Evolutionary conservation across 495 filamentous ascomycete species (phyloP).

Genomic region (Mycothermus thermophilus): DNA sequence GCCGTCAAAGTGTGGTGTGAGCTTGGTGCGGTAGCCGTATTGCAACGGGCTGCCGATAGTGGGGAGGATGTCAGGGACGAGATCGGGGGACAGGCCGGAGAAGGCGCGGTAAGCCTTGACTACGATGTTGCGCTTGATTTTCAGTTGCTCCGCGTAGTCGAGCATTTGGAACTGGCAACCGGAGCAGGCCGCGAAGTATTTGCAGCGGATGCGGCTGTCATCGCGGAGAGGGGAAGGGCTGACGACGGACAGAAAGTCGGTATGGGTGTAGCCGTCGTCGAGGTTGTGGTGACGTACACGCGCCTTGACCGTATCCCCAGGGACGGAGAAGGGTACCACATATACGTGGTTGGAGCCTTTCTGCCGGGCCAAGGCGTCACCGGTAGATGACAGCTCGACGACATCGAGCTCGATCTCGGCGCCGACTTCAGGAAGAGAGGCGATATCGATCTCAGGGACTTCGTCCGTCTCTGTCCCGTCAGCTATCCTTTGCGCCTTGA

Average conservation of each 20-base stretch:
- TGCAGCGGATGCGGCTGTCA: conserved; percentile 60
- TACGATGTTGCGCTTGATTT: conserved; percentile 70
- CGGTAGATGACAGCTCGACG: conserved; percentile 68
- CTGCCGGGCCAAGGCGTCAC: conserved; percentile 65
- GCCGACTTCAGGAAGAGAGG: conserved; percentile 46
- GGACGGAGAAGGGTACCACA: conserved; percentile 72
- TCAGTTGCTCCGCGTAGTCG: conserved; percentile 71
- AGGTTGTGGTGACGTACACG: conserved; percentile 60
- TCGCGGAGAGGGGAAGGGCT: conserved; percentile 61
- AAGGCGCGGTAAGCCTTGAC: conserved; percentile 90
- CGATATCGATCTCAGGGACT: conserved; percentile 5
- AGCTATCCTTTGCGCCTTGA: conserved; percentile 28
- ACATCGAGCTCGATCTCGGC: conserved; percentile 70
- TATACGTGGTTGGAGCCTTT: conserved; percentile 59
- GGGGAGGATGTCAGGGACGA: conserved; percentile 61
- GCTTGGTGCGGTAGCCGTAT: conserved; percentile 89
- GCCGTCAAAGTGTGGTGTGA: conserved; percentile 87
- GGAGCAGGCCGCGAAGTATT: conserved; percentile 75
- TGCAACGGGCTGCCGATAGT: conserved; percentile 82
- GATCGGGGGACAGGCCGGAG: conserved; percentile 59
- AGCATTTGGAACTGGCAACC: conserved; percentile 98
- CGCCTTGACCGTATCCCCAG: conserved; percentile 66
- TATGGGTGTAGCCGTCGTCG: conserved; percentile 48
- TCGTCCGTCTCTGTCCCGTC: conserved; percentile 11
- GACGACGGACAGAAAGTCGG: conserved; percentile 69